Evolutionary conservation across 306 rosid species (phyloP), one percentile per base, ranked within the genome.

Genomic region (Castanea sativa): DNA sequence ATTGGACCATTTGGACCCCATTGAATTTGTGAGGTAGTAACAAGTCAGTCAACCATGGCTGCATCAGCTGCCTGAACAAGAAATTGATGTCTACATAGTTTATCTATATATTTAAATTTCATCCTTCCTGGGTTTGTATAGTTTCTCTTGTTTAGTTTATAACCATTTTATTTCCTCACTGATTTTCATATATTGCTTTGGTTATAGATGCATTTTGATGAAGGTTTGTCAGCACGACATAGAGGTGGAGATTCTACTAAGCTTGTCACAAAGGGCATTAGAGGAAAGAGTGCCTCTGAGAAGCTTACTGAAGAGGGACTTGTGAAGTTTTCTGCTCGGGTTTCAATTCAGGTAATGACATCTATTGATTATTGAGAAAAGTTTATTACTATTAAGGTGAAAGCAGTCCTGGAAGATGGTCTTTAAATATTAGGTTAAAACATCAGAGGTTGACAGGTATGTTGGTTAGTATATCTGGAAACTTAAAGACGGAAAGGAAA

Each of bases 301-400:
- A 94, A 91, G 88, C 97, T 95, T 56, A 86, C 95, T 71, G 97
- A 91, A 85, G 99, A 94, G 89, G 99, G 97, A 70, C 97, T 95
- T 38, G 91, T 95, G 76, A 95, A 92, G 75, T 95, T 92, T 84
- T 89, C 98, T 52, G 92, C 98, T 25, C 86, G 97, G 85, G 86
- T 95, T 73, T 85, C 97, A 71, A 91, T 95, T 65, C 99, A 95
- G 97, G 99, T 95, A 88, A 87, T 74, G 64, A 75, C 55, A 84
- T 82, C 52, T 76, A 58, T 65, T 56, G 76, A 51, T 21, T 80
- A 68, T 56, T 82, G 55, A 71, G 59, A 49, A 45, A 21, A 69
- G 19, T 14, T 11, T 78, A 58, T 75, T 70, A 18, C 27, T 18
- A 67, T 16, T 72, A 70, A 75, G 69, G 43, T 25, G 55, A 21